Evolutionary conservation across 2,329 filamentous ascomycete species (phyloP), one percentile per base, ranked within the genome.

Genomic region (Rhynchosporium graminicola): DNA sequence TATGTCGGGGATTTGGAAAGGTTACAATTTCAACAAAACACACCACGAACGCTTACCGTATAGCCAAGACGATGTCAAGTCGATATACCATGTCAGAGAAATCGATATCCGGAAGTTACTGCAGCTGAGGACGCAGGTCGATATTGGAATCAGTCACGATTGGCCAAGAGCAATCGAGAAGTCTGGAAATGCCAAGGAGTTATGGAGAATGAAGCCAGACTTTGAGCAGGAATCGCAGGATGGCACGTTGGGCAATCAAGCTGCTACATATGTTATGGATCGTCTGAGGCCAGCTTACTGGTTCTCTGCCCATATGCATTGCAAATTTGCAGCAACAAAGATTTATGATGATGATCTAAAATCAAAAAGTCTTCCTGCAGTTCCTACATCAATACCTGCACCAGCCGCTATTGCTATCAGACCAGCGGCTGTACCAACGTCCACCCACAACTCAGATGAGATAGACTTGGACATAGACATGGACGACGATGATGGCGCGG

Each of bases 1-100:
- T 4, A 80, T 98, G 74, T 95, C 91, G 59, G 95, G 95, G 5
- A 99, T 99, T 67, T 99, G 91, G 90, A 97, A 97, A 75, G 89
- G 87, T 1, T 89, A 88, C 71, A 89, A 97, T 76, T 99, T 96
- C 77, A 84, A 85, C 65, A 93, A 90, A 74, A 80, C 88, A 9
- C 94, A 98, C 73, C 83, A 86, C 67, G 95, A 99, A 77, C 84
- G 93, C 15, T 78, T 99, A 3, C 95, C 95, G 0, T 98, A 97
- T 75, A 90, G 84, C 69, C 74, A 80, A 26, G 85, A 87, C 65
- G 92, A 97, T 59, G 78, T 96, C 64, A 89, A 86, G 74, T 89
- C 85, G 59, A 90, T 96, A 70, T 98, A 97, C 72, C 94, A 98
- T 73, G 86, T 96, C 28, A 84, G 95, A 50, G 93, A 97, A 76